These are phyloP conservation scores for Coleophoma eucalyptorum DNA, from an alignment of 2,329 filamentous ascomycete species.

Conservation along the genomic window DNA sequence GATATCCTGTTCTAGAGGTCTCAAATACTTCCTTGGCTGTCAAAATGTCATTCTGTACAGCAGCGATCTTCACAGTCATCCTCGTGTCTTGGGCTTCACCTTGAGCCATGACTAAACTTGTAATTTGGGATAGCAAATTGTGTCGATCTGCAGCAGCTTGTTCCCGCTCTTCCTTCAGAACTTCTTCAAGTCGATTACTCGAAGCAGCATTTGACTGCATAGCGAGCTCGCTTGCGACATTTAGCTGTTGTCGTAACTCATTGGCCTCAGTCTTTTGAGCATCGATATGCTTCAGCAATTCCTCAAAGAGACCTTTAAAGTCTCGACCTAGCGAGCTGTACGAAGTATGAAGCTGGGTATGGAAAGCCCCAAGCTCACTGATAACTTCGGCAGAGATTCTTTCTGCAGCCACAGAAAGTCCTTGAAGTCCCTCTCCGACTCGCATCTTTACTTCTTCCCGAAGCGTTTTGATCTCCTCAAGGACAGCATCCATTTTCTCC, in stretches of 20 bases:
- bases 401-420: constrained; percentile 79
- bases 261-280: constrained; percentile 76
- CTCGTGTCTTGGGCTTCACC: constrained; percentile 71
- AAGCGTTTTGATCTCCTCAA: constrained; percentile 89
- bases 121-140: constrained; percentile 72
- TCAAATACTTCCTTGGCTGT: constrained; percentile 63
- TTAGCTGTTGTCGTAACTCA: constrained; percentile 66
- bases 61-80: constrained; percentile 57
- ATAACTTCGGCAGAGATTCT: constrained; percentile 88
- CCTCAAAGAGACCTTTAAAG: constrained; percentile 82
- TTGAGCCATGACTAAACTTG: constrained; percentile 70
- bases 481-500: constrained; percentile 83
- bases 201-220: constrained; percentile 65
- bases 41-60: constrained; percentile 61
- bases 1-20: constrained; percentile 61
- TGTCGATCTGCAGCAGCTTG: constrained; percentile 71
- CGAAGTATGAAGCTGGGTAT: constrained; percentile 77
- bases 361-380: constrained; percentile 79
- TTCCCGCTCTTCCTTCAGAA: constrained; percentile 72
- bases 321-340: constrained; percentile 82
- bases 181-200: constrained; percentile 62
- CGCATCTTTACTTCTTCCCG: constrained; percentile 83
- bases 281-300: constrained; percentile 69
- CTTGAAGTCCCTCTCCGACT: constrained; percentile 79
- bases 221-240: constrained; percentile 64